These are phyloP conservation scores for Fusarium staphyleae DNA, from an alignment of 2,329 filamentous ascomycete species.

Conservation along the genomic window DNA sequence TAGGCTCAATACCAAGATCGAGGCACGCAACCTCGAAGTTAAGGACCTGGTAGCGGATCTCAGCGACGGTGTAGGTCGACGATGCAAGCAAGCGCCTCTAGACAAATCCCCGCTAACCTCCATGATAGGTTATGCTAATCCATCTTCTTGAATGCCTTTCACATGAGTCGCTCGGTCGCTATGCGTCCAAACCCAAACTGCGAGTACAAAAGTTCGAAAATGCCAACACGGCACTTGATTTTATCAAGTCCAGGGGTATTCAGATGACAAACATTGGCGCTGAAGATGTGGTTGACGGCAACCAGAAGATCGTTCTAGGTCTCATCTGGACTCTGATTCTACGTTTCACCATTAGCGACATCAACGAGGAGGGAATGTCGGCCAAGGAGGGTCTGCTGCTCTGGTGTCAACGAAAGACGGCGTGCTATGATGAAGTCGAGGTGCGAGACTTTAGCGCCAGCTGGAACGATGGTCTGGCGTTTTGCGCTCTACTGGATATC, in stretches of 20 bases:
- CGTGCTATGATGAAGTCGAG: slow-evolving; percentile 96
- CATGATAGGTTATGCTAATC: slow-evolving; percentile 83
- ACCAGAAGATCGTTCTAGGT: slow-evolving; percentile 95
- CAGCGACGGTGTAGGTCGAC: slow-evolving; percentile 84
- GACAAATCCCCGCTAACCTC: background rate
- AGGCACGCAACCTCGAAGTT: slow-evolving; percentile 77
- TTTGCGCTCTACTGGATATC: slow-evolving; percentile 95
- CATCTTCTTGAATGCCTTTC: slow-evolving; percentile 97
- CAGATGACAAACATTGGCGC: slow-evolving; percentile 99
- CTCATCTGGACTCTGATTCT: slow-evolving; percentile 99
- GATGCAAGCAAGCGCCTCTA: background rate
- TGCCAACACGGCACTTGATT: slow-evolving; percentile 93
- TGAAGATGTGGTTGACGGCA: slow-evolving; percentile 97
- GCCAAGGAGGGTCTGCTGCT: slow-evolving; percentile 93
- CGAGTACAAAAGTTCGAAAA: slow-evolving; percentile 98
- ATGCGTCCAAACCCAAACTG: slow-evolving; percentile 94
- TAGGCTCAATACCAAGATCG: slow-evolving; percentile 96
- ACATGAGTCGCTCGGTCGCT: slow-evolving; percentile 91
- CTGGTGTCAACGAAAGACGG: slow-evolving; percentile 98
- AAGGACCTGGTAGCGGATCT: slow-evolving; percentile 89
- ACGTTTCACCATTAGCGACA: slow-evolving; percentile 97
- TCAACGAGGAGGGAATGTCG: slow-evolving; percentile 97
- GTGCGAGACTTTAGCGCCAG: slow-evolving; percentile 93
- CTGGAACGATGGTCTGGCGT: slow-evolving; percentile 97
- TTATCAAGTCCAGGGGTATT: slow-evolving; percentile 88